These are phyloP conservation scores for Isoetes taiwanensis DNA, from an alignment of 75 land plant species.

Conservation along the genomic window DNA sequence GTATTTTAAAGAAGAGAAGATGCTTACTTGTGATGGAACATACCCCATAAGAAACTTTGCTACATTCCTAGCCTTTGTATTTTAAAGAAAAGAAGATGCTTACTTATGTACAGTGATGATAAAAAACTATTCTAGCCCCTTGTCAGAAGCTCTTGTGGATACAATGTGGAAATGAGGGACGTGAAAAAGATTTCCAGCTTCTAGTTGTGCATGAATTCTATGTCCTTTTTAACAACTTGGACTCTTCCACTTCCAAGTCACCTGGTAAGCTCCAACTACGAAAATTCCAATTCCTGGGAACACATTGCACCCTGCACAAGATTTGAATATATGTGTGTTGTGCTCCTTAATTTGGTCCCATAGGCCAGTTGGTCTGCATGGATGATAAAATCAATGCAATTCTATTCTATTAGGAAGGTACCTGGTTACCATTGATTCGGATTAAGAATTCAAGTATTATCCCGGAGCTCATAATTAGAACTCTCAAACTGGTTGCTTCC, in stretches of 20 bases:
- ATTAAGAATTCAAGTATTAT: too few species aligned
- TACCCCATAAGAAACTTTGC: background rate
- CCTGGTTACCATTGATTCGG: too few species aligned
- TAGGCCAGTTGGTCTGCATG: too few species aligned
- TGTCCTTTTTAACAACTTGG: conserved; percentile 55
- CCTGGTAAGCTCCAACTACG: conserved; percentile 56
- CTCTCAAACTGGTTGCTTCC: too few species aligned
- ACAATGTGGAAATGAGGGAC: conserved; percentile 68
- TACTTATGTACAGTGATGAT: conserved; percentile 70
- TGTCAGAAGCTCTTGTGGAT: conserved; percentile 49
- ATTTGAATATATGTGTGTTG: too few species aligned
- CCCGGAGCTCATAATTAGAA: too few species aligned
- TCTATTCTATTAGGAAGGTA: too few species aligned
- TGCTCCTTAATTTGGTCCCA: too few species aligned
- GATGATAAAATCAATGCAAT: too few species aligned
- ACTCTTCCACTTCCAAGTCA: conserved; percentile 74
- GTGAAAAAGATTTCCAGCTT: conserved; percentile 52
- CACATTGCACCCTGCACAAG: conserved; percentile 59
- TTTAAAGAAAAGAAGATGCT: conserved; percentile 7
- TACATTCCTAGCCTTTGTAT: background rate
- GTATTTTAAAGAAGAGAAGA: too few species aligned
- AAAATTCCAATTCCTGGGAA: conserved; percentile 75
- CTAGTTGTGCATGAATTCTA: conserved; percentile 40
- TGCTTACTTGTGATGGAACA: too few species aligned
- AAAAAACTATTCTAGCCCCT: conserved; percentile 71